Evolutionary conservation across 495 filamentous ascomycete species (phyloP), one percentile per base, ranked within the genome.

Genomic region (Gamarada debralockiae): DNA sequence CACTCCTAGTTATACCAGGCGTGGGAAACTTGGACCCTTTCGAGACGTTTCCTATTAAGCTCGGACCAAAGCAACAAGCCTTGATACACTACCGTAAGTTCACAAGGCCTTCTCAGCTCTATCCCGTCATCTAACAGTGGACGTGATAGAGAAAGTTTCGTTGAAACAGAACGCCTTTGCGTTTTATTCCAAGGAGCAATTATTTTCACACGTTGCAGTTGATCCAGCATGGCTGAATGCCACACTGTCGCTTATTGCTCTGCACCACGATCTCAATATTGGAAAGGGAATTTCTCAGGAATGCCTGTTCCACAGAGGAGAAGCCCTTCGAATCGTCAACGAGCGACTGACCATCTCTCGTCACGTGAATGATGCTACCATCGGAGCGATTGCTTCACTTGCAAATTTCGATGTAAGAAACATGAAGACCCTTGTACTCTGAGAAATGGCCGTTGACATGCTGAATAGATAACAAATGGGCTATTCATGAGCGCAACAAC

Each of bases 301-400:
- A 12, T 50, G 22, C 14, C 18, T 50, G 14, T 39, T 40, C 18
- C 48, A 50, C 20, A 25, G 48, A 38, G 48, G 33, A 15, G 48
- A 50, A 22, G 48, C 48, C 3, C 22, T 50, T 5, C 48, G 48
- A 14, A n/a, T 39, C 10, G 31, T 40, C 10, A 50, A 50, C 18
- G 10, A 22, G 17, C 14, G 48, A 14, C 5, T 39, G 4, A 5
- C 41, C 8, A 17, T 22, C 17, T 39, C 37, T 3, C 8, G 22
- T n/a, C 41, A 45, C 8, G 22, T 45, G 13, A 22, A 14, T 17
- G 41, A 45, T 13, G 41, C 17, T 5, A 45, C 41, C 3, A 45
- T 45, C 22, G 41, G 41, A 4, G 41, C 41, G 12, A 45, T 45
- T n/a, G 41, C 41, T n/a, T 21, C 41, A 14, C 41, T 45, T 14